phyloP scores from a whole-genome alignment of 169 alveolate genomes.

The Haemoproteus tartakovskyi region DNA sequence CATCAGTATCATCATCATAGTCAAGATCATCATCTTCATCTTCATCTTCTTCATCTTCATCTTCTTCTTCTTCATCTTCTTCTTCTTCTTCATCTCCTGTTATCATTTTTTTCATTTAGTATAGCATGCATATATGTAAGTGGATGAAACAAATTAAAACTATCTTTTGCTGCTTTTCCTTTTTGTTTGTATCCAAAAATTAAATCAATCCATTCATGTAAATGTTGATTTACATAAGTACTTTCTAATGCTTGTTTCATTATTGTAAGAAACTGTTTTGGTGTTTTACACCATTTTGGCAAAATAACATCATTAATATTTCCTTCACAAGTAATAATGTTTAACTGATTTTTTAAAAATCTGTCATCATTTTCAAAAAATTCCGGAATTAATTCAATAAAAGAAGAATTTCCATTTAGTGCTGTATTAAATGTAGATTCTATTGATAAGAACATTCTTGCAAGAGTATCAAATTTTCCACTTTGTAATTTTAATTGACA shows the following conservation, averaged over 20 bases:
- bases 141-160: constrained; percentile 86
- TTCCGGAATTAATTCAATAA: constrained; percentile 93
- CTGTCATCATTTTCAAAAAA: constrained; percentile 85
- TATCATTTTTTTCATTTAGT: constrained; percentile 45
- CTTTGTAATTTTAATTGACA: constrained; percentile 92
- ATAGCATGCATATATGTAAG: constrained; percentile 83
- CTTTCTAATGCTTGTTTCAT: constrained; percentile 93
- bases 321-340: constrained; percentile 76
- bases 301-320: constrained; percentile 83
- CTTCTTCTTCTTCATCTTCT: constrained; percentile 51
- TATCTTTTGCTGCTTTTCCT: constrained; percentile 69
- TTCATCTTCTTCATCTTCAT: constrained; percentile 9
- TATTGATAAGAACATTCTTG: constrained; percentile 76
- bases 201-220: constrained; percentile 96
- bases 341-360: constrained; percentile 84
- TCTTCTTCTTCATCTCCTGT: too few species aligned
- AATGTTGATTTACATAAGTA: constrained; percentile 86
- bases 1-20: too few species aligned
- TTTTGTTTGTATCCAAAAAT: constrained; percentile 93
- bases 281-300: constrained; percentile 84
- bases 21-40: too few species aligned
- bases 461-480: constrained; percentile 87
- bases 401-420: constrained; percentile 81
- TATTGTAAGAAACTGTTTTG: constrained; percentile 74
- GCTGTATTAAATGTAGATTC: constrained; percentile 75